phyloP scores from a whole-genome alignment of 371 early-diverging fungal species.

The Cokeromyces recurvatus region DNA sequence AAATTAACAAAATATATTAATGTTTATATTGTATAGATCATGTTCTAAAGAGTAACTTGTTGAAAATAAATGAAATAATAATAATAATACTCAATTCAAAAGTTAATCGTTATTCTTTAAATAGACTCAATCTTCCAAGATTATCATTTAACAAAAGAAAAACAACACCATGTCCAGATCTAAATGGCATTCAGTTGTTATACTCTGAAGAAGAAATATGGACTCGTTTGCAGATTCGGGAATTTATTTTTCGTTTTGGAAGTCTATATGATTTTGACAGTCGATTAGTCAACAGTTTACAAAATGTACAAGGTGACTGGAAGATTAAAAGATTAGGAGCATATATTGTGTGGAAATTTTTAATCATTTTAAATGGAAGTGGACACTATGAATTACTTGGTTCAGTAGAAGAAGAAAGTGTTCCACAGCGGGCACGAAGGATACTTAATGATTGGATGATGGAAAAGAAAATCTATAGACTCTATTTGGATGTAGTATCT shows the following conservation, averaged over 20 bases:
- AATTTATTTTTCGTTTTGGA: conserved; percentile 40
- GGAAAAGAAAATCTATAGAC: conserved; percentile 9
- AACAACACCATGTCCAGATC: background rate
- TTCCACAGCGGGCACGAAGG: conserved; percentile 3
- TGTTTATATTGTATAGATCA: too few relatives aligned
- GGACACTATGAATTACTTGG: background rate
- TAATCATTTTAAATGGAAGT: conserved; percentile 1
- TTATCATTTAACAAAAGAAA: too few relatives aligned
- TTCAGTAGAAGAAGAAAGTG: background rate
- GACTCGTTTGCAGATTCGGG: conserved; percentile 41
- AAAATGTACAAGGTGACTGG: conserved; percentile 45
- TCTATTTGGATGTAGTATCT: conserved; percentile 4
- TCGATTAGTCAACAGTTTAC: conserved; percentile 17
- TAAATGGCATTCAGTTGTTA: conserved; percentile 17
- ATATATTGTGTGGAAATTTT: conserved; percentile 14
- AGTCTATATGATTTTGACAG: conserved; percentile 24
- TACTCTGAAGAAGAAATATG: conserved; percentile 38
- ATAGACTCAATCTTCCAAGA: background rate
- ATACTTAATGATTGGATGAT: conserved; percentile 18
- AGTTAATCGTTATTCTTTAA: background rate
- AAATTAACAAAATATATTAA: background rate
- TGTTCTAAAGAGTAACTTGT: too few relatives aligned
- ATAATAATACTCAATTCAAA: too few relatives aligned
- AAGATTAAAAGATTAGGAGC: conserved; percentile 25
- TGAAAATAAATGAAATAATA: too few relatives aligned